Evolutionary conservation across 2,329 filamentous ascomycete genomes (phyloP).

Genomic region (Colletotrichum higginsianum): DNA sequence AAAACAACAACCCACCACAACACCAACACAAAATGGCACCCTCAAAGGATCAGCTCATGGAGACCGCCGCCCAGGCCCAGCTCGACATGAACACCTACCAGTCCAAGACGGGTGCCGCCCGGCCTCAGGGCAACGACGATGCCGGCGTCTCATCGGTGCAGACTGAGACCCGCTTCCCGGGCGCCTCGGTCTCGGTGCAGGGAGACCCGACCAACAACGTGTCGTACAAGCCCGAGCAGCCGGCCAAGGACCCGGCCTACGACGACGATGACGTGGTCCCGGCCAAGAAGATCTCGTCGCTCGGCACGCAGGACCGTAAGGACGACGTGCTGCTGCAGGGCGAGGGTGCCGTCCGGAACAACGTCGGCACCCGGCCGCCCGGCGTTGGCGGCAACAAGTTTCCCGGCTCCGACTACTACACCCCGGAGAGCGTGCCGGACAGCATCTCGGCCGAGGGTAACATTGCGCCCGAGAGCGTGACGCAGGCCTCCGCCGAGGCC

Average conservation of each 20-base stretch:
- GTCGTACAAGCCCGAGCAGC: conserved; percentile 57
- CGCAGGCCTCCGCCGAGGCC: conserved; percentile 52
- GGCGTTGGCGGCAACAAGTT: conserved; percentile 56
- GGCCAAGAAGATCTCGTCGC: conserved; percentile 41
- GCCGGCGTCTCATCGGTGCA: conserved; percentile 59
- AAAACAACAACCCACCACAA: background rate
- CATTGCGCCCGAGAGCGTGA: conserved; percentile 58
- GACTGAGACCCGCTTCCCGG: conserved; percentile 60
- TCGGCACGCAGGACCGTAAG: conserved; percentile 35
- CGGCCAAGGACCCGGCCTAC: conserved; percentile 49
- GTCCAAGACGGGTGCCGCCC: conserved; percentile 62
- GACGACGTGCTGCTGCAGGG: conserved; percentile 48
- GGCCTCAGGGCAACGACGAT: conserved; percentile 56
- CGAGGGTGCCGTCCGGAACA: conserved; percentile 54
- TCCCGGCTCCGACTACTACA: conserved; percentile 59
- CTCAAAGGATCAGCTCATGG: conserved; percentile 55
- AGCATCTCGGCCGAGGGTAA: conserved; percentile 53
- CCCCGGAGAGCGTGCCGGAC: conserved; percentile 58
- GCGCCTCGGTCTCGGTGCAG: conserved; percentile 56
- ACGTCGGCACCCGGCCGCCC: conserved; percentile 54
- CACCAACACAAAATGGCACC: conserved; percentile 46
- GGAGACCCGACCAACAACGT: conserved; percentile 62
- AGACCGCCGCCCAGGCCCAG: conserved; percentile 63
- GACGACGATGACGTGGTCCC: conserved; percentile 56
- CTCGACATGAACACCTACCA: conserved; percentile 64